A percentile compares a stretch with the other conserved stretches of the same genome.
Evolutionary conservation across 1,284 basidiomycete genomes (phyloP).

Genomic region (Erythrobasidium hasegawianum): DNA sequence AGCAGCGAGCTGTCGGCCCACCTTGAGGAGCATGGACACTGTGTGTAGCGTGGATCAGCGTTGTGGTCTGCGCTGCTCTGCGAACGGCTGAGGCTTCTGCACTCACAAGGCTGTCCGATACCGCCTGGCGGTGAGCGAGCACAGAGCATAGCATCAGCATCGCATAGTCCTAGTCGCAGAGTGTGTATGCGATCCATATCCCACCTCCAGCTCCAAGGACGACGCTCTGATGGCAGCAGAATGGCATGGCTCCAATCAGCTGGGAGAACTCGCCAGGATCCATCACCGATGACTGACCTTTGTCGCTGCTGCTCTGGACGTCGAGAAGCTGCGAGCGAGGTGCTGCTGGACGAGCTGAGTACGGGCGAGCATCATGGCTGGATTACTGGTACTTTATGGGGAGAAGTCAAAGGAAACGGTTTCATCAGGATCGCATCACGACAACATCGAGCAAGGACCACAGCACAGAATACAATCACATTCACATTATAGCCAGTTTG

Average conservation of each 20-base stretch:
- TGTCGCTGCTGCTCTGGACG: conserved; percentile 65
- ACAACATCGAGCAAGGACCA: too few relatives aligned
- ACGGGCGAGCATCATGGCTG: conserved; percentile 11
- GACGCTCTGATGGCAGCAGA: too few relatives aligned
- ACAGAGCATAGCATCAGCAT: background rate
- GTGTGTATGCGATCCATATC: conserved; percentile 5
- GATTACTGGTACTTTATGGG: background rate
- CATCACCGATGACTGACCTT: conserved; percentile 44
- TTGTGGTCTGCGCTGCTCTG: too few relatives aligned
- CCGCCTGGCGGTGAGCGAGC: conserved; percentile 14
- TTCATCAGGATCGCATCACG: too few relatives aligned
- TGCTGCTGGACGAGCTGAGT: conserved; percentile 18
- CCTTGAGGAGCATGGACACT: conserved; percentile 37
- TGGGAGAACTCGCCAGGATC: background rate
- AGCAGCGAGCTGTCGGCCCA: too few relatives aligned
- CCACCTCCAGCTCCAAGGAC: conserved; percentile 81
- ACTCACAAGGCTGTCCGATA: conserved; percentile 35
- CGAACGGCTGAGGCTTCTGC: too few relatives aligned
- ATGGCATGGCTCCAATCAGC: too few relatives aligned
- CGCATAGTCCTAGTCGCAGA: background rate
- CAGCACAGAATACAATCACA: too few relatives aligned
- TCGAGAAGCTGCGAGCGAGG: conserved; percentile 65
- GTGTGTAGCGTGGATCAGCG: conserved; percentile 1
- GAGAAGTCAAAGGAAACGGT: conserved; percentile 1
- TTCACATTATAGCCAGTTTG: too few relatives aligned